Percentiles rank a stretch among this genome's conserved stretches.
These are phyloP conservation scores for Neocallimastix lanati DNA, from an alignment of 192 early-diverging fungal genomes.

Conservation along the genomic window DNA sequence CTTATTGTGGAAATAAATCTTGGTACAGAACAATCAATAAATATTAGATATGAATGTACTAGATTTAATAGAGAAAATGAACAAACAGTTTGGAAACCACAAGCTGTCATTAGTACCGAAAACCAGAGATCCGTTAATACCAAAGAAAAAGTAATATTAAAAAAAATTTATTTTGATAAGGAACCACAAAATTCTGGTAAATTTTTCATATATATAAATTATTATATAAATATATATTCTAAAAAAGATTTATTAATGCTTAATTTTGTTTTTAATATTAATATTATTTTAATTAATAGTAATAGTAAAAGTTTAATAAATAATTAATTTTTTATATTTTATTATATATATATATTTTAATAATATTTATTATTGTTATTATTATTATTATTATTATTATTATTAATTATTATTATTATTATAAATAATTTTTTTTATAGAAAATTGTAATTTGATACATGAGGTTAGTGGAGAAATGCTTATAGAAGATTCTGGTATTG, in stretches of 20 bases:
- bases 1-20: neutral
- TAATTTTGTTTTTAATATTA: no score
- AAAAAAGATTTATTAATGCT: no score
- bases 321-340: no score
- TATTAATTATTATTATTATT: no score
- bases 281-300: no score
- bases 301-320: no score
- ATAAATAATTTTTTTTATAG: no score
- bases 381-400: no score
- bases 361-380: no score
- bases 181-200: neutral
- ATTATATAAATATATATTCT: no score
- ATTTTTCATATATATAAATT: no score
- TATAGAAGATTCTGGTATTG: neutral
- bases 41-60: neutral
- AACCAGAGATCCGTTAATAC: neutral
- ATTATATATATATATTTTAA: no score
- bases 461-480: neutral
- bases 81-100: neutral
- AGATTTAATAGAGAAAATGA: neutral
- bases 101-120: neutral
- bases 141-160: neutral
- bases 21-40: neutral
- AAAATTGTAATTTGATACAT: neutral
- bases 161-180: neutral